These are phyloP conservation scores for Russula vinacea DNA, from an alignment of 768 basidiomycete species.

Conservation along the genomic window DNA sequence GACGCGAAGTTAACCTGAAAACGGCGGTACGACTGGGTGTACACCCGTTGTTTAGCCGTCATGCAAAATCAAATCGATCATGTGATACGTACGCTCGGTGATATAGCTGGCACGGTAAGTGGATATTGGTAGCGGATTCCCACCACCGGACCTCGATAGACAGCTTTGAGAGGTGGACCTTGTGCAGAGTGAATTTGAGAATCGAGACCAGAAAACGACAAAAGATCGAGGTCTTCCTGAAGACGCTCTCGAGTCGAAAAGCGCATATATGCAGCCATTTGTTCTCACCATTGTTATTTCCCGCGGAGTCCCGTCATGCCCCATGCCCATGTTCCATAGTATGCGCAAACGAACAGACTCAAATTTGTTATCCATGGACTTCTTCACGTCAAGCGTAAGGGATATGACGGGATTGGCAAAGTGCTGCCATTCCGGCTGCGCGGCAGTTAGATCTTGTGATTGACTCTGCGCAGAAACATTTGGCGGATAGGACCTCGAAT, in stretches of 20 bases:
- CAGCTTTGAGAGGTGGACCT: constrained; percentile 73
- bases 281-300: constrained; percentile 65
- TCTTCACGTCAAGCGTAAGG: constrained; percentile 59
- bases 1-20: constrained; percentile 71
- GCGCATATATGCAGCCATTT: constrained; percentile 13
- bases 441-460: constrained; percentile 26
- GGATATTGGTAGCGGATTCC: constrained; percentile 72
- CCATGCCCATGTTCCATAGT: constrained; percentile 54
- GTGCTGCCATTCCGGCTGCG: constrained; percentile 68
- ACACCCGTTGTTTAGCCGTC: constrained; percentile 6
- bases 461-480: constrained; percentile 12
- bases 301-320: constrained; percentile 42
- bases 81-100: constrained; percentile 9
- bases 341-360: constrained; percentile 66
- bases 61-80: neutral
- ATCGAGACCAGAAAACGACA: constrained; percentile 54
- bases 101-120: constrained; percentile 34
- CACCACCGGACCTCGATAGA: constrained; percentile 68
- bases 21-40: constrained; percentile 61
- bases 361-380: constrained; percentile 44
- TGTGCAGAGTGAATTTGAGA: constrained; percentile 40
- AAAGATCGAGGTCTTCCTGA: constrained; percentile 75
- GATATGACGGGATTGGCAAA: constrained; percentile 67
- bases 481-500: constrained; percentile 61
- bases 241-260: constrained; percentile 6